Percentiles rank a stretch among this genome's conserved stretches.
Evolutionary conservation across 139 green algal genomes (phyloP).

Genomic region (Desmodesmus armatus): DNA sequence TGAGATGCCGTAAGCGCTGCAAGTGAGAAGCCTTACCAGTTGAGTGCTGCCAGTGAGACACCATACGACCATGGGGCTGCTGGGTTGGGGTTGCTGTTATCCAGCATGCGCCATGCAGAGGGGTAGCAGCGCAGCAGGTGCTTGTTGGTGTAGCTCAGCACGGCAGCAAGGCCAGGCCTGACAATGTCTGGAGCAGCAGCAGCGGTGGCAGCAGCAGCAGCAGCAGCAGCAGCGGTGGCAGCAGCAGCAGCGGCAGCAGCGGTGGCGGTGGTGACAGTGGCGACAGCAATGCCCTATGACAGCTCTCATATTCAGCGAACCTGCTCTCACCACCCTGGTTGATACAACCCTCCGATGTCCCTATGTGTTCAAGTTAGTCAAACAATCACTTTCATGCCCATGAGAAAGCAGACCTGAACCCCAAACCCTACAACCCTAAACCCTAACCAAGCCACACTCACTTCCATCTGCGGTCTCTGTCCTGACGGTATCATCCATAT

Average conservation of each 20-base stretch:
- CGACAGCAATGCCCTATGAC: too few species aligned
- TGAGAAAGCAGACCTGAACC: too few species aligned
- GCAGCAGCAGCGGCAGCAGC: not conserved
- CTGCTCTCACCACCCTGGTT: too few species aligned
- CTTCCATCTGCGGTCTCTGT: too few species aligned
- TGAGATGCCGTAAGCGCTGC: too few species aligned
- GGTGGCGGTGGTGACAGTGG: not conserved
- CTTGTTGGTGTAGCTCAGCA: constrained; percentile 11
- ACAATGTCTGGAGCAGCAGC: not conserved
- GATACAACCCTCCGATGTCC: too few species aligned
- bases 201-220: not conserved
- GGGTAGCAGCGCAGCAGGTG: constrained; percentile 39
- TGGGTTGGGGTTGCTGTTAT: constrained; percentile 37
- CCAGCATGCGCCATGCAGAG: constrained; percentile 31
- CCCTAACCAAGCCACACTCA: too few species aligned
- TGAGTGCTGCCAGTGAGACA: constrained; percentile 18
- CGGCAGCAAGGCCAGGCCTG: not conserved
- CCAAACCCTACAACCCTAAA: too few species aligned
- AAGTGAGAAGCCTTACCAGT: constrained; percentile 25
- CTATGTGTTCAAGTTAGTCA: too few species aligned
- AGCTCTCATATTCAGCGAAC: too few species aligned
- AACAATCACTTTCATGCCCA: too few species aligned
- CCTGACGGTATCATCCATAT: constrained; percentile 39
- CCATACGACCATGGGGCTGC: constrained; percentile 7
- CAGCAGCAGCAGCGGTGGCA: not conserved